Base-by-base conservation (phyloP, 2,329 filamentous ascomycete species). In the Stemphylium lycopersici region DNA sequence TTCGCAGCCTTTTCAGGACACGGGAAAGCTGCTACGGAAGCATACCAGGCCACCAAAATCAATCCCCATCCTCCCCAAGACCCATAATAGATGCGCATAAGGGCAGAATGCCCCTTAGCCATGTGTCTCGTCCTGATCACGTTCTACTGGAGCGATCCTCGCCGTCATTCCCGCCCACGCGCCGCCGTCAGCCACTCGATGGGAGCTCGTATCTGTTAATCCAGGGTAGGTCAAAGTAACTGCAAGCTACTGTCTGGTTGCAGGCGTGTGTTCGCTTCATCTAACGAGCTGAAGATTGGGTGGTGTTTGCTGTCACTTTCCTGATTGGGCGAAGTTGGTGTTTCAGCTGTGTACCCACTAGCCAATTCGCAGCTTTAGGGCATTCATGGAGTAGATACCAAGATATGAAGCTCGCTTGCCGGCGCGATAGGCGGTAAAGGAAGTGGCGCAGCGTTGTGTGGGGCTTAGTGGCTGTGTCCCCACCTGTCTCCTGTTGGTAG, bases 101-200 rank as follows among this genome's bases (percentile, higher is more conserved):
- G 38, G 47, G 37, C 13, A 18, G 10, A 38, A 20, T n/a, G 16
- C 29, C 41, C 33, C 36, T 49, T 34, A 12, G 45, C 33, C 46
- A 40, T 50, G 42, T 48, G 41, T 26, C 15, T 46, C 50, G 26
- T 38, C 15, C 49, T 46, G 24, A 24, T 20, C 38, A 32, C 39
- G 29, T 45, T 48, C 43, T 48, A 47, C 47, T 46, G 57, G 33
- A 37, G 41, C 45, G 32, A 33, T 39, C 41, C 49, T 45, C 32
- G 15, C 34, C 32, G 45, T 52, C 46, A 54, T 52, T 52, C 49
- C 43, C 52, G 46, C 26, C 29, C 44, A 31, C 46, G 51, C 42
- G 48, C 42, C 52, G 47, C 48, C 53, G 49, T 54, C 46, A 54
- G 45, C 56, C 56, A 57, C 43, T 55, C 34, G 43, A 45, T 22